Evolutionary conservation across 768 basidiomycete species (phyloP), one percentile per base, ranked within the genome.

Genomic region (Zangia roseola): DNA sequence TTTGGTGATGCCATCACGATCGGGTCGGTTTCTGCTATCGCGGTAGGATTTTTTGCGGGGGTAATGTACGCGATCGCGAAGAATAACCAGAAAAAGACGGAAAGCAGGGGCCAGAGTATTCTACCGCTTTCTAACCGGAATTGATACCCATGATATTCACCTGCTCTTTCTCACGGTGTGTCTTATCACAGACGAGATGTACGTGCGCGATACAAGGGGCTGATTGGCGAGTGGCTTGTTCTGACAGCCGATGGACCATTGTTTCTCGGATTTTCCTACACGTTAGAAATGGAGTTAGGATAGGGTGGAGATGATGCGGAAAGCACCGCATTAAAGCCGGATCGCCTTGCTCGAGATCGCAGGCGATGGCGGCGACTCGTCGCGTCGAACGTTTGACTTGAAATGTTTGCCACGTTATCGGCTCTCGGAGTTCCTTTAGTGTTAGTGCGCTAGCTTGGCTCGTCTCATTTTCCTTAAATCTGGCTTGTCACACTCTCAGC

Each of bases 41-140:
- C 76, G 2, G 79, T 90, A 38, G 97, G 97, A 3, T 97, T 97
- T 71, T 79, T 94, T 61, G 91, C 94, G 31, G 94, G 94, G 16
- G 60, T 97, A 42, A 74, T 97, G 50, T 98, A 97, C 67, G 91
- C 94, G 12, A 76, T 95, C 14, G 95, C 94, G 45, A 97, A 97
- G 76, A 93, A 86, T 66, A 91, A 91, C 63, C 93, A 94, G 72
- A 88, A 88, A 61, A 90, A 85, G 66, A 67, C 76, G 43, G 91
- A 91, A 58, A 74, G 71, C 58, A 77, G 79, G 53, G 70, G 69
- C 21, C 77, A 76, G 57, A 74, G 80, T 44, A 76, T 88, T 51
- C 77, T 91, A 55, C 90, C 91, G 17, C 65, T 89, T 53, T 64
- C 78, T 48, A 77, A 70, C 61, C 75, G 84, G 67, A 80, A 74